phyloP scores from a whole-genome alignment of 108 stramenopile species.

The Schizochytrium sp. region DNA sequence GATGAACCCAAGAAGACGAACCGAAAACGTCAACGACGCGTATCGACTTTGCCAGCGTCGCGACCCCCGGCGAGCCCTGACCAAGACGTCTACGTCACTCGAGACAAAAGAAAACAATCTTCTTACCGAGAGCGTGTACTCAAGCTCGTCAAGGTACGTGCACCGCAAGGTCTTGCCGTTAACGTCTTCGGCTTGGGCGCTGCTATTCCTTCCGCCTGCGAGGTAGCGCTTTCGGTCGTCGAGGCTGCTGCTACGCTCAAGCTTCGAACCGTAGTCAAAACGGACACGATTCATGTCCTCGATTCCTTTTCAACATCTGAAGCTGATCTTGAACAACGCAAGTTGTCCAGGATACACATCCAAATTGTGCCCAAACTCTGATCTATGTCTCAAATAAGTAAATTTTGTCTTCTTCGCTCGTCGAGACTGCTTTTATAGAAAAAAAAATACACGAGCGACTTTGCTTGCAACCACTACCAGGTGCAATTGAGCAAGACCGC shows the following conservation, averaged over 20 bases:
- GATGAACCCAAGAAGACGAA: no score
- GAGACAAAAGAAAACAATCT: background rate
- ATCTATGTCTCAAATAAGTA: no score
- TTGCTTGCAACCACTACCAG: no score
- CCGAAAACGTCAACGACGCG: no score
- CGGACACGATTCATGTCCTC: background rate
- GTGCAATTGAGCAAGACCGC: no score
- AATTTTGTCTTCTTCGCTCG: no score
- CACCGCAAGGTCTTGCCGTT: background rate
- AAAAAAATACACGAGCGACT: no score
- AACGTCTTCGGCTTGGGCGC: background rate
- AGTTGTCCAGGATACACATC: background rate
- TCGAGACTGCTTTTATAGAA: no score
- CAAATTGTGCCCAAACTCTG: background rate
- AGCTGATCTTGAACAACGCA: background rate
- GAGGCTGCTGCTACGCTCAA: background rate
- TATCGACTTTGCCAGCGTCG: background rate
- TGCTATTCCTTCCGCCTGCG: background rate
- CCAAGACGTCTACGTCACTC: background rate
- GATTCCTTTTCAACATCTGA: background rate
- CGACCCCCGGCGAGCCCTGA: background rate
- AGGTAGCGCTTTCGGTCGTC: background rate
- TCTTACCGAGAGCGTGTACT: background rate
- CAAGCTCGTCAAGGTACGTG: background rate
- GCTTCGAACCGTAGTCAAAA: background rate